Base-by-base conservation (phyloP, 2,329 filamentous ascomycete species). In the Sclerotinia subarctica region DNA sequence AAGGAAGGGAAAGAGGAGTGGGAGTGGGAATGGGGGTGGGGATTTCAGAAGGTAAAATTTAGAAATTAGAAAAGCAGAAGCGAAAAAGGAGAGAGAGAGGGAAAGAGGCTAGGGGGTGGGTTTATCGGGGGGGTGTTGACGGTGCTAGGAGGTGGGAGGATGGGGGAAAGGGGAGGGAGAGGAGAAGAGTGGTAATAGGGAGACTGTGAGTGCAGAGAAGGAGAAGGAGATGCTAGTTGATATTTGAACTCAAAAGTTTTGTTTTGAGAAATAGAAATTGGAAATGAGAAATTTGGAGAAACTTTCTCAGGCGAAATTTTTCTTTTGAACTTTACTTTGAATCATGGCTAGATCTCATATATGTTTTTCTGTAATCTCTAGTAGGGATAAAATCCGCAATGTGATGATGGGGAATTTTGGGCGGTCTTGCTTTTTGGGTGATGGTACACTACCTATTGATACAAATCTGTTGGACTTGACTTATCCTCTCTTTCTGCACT, bases 61-160 rank as follows among this genome's bases (percentile, higher is more conserved):
- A 5, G 64, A 66, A 10, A 19, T 51, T 38, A 59, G 64, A 59
- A 58, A 5, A 47, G 44, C 21, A 35, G 64, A 59, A n/a, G 21
- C 29, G 49, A 63, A 67, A 63, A 60, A 53, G n/a, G 70, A 68
- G 56, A 62, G 51, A 58, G 47, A n/a, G 51, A 51, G 63, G 57
- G 3, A 65, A 46, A 21, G 63, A 57, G 26, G 51, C 15, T 56
- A 32, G 19, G 13, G n/a, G 29, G 2, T 57, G 32, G 26, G 66
- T 74, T 58, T 72, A 75, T 58, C 69, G 69, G 29, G 69, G 71
- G 62, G 68, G 64, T 21, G 15, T n/a, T n/a, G 72, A 70, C 47
- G 71, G 69, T 47, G 68, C 70, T n/a, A 71, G 67, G 66, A 63
- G 59, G 52, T 76, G 75, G 75, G 75, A 74, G 64, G 74, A 75